A percentile compares a stretch with the other conserved stretches of the same genome.
Evolutionary conservation across 2,329 filamentous ascomycete genomes (phyloP).

Genomic region (Fonsecaea pedrosoi): DNA sequence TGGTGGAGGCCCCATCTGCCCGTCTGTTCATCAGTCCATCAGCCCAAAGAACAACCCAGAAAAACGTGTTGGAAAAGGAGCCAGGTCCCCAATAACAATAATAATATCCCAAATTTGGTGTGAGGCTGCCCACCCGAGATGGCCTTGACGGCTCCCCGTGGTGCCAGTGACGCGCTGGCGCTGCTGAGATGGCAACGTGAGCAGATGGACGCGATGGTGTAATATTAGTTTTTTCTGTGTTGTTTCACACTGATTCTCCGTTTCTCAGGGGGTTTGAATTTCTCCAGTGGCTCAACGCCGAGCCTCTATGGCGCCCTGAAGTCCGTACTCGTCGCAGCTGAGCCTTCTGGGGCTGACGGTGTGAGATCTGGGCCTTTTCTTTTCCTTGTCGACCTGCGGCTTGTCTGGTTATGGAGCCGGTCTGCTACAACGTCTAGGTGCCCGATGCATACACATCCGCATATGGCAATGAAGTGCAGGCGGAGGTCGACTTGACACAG

Average conservation of each 20-base stretch:
- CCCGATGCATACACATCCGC: no score
- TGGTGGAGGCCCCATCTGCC: not conserved
- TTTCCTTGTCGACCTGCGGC: not conserved
- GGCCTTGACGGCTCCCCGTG: not conserved
- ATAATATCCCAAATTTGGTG: constrained; percentile 9
- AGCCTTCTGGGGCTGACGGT: not conserved
- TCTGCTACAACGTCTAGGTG: no score
- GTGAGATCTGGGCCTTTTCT: not conserved
- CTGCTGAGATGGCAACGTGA: not conserved
- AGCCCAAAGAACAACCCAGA: not conserved
- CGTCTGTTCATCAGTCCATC: no score
- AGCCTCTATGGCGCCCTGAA: not conserved
- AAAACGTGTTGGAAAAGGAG: constrained; percentile 12
- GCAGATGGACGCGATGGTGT: constrained; percentile 4
- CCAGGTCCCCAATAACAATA: not conserved
- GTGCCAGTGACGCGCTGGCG: constrained; percentile 4
- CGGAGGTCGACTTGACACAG: no score
- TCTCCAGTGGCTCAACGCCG: not conserved
- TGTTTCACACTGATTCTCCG: constrained; percentile 1
- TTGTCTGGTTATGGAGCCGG: not conserved
- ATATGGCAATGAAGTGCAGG: no score
- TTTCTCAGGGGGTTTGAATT: not conserved
- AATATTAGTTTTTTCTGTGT: not conserved
- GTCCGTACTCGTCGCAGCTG: not conserved
- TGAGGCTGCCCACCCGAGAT: not conserved